phyloP scores from a whole-genome alignment of 2,329 filamentous ascomycete genomes.

The Grosmannia clavigera region DNA sequence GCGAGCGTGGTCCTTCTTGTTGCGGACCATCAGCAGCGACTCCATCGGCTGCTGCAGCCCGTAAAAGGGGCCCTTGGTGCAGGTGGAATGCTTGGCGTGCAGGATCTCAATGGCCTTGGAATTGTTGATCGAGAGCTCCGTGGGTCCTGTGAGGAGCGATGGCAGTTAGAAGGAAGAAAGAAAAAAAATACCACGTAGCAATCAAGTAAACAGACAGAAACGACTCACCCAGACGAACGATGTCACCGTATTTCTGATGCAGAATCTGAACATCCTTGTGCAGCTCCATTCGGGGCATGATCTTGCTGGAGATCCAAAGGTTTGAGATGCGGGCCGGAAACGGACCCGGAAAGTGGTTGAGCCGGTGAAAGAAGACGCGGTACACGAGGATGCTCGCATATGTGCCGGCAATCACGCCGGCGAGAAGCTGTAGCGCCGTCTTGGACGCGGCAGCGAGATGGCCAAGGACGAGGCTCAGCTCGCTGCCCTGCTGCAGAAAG shows the following conservation, averaged over 20 bases:
- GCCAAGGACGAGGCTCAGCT: not conserved
- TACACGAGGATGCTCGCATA: conserved; percentile 9
- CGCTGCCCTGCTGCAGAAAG: not conserved
- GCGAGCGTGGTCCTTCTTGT: conserved; percentile 7
- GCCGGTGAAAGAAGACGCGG: conserved; percentile 9
- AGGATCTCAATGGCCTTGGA: conserved; percentile 2
- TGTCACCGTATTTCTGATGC: conserved; percentile 5
- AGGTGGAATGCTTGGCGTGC: conserved; percentile 3
- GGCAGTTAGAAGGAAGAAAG: not conserved
- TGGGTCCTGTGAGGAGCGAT: conserved; percentile 3
- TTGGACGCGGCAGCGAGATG: not conserved
- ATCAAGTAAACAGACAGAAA: not conserved
- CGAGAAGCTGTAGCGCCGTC: not conserved
- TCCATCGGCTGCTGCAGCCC: conserved; percentile 9
- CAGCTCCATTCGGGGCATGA: conserved; percentile 1
- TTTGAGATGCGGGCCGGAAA: conserved; percentile 2
- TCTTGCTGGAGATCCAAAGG: not conserved
- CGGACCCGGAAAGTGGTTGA: conserved; percentile 9
- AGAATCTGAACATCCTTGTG: not conserved
- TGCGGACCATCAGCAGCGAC: conserved; percentile 11
- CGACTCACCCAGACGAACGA: conserved; percentile 6
- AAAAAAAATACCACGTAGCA: not conserved
- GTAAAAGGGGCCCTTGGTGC: conserved; percentile 12
- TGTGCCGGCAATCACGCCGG: not conserved
- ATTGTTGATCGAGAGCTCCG: conserved; percentile 8